phyloP scores from a whole-genome alignment of 495 filamentous ascomycete species.

The Letharia lupina region DNA sequence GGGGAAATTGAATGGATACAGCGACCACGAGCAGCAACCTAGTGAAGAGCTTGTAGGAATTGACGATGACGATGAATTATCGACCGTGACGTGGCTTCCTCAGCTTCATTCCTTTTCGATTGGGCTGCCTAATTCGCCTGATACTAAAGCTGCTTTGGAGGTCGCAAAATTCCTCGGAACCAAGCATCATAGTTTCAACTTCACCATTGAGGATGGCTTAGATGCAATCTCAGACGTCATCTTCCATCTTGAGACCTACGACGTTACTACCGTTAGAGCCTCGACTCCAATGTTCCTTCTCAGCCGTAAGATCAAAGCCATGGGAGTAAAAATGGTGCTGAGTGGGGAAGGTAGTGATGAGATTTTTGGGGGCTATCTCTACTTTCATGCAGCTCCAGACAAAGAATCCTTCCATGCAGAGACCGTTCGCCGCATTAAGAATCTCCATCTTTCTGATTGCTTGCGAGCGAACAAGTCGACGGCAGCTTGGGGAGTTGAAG shows the following conservation, averaged over 20 bases:
- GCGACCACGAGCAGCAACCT: conserved; percentile 41
- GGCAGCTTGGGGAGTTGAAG: conserved; percentile 96
- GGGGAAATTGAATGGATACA: conserved; percentile 30
- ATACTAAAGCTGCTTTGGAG: conserved; percentile 78
- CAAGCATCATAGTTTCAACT: conserved; percentile 95
- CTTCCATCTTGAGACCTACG: conserved; percentile 93
- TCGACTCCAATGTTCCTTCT: conserved; percentile 98
- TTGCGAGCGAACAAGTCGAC: conserved; percentile 98
- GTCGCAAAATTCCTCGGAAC: conserved; percentile 94
- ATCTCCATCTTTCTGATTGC: conserved; percentile 91
- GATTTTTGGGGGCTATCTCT: conserved; percentile 96
- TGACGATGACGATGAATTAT: conserved; percentile 79
- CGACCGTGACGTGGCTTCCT: conserved; percentile 83
- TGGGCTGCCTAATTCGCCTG: conserved; percentile 81
- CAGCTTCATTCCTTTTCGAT: conserved; percentile 98
- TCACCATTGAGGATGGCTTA: conserved; percentile 92
- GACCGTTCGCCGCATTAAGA: conserved; percentile 85
- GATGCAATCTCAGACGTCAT: conserved; percentile 95
- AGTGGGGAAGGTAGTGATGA: conserved; percentile 95
- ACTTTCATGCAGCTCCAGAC: conserved; percentile 91
- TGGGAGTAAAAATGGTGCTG: conserved; percentile 99
- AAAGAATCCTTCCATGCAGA: conserved; percentile 89
- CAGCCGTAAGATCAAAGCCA: conserved; percentile 95
- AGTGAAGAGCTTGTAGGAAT: conserved; percentile 78
- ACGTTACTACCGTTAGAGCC: conserved; percentile 96